Conservation (phyloP, 164 flowering plant species). For the Annona cherimola region DNA sequence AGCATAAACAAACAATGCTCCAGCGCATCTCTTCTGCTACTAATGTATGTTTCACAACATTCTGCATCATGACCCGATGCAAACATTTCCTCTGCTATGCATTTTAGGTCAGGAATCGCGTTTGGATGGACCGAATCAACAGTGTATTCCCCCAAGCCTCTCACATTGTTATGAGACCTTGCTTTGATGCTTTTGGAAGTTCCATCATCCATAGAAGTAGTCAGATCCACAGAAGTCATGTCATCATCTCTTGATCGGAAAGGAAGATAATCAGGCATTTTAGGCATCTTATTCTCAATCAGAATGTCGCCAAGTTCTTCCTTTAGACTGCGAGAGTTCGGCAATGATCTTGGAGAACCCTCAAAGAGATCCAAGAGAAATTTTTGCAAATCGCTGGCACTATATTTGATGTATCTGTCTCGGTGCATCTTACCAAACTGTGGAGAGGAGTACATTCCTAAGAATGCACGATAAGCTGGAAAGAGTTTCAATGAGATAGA, state of each 20-base stretch:
- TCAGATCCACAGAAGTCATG: neutral
- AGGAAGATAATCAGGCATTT: conserved; percentile 63
- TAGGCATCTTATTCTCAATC: conserved; percentile 49
- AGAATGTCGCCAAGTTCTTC: conserved; percentile 66
- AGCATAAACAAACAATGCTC: conserved; percentile 65
- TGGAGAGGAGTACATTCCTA: conserved; percentile 2
- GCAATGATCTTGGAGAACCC: neutral
- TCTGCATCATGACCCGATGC: conserved; percentile 52
- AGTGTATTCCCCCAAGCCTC: conserved; percentile 9
- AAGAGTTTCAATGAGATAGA: conserved; percentile 7
- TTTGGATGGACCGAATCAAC: conserved; percentile 54
- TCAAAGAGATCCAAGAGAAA: conserved; percentile 10
- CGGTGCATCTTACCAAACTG: neutral
- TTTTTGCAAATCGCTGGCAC: conserved; percentile 7
- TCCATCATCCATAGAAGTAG: neutral
- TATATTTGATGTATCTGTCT: conserved; percentile 7
- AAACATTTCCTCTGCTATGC: conserved; percentile 65
- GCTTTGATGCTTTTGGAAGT: neutral
- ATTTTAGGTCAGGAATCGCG: conserved; percentile 53
- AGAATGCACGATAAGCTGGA: conserved; percentile 8
- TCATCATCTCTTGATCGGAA: conserved; percentile 34
- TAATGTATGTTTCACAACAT: conserved; percentile 58
- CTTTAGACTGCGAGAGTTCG: conserved; percentile 40
- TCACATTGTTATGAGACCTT: neutral
- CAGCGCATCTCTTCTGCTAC: conserved; percentile 53